Evolutionary conservation across 306 rosid species (phyloP), one percentile per base, ranked within the genome.

Genomic region (Arachis stenosperma): DNA sequence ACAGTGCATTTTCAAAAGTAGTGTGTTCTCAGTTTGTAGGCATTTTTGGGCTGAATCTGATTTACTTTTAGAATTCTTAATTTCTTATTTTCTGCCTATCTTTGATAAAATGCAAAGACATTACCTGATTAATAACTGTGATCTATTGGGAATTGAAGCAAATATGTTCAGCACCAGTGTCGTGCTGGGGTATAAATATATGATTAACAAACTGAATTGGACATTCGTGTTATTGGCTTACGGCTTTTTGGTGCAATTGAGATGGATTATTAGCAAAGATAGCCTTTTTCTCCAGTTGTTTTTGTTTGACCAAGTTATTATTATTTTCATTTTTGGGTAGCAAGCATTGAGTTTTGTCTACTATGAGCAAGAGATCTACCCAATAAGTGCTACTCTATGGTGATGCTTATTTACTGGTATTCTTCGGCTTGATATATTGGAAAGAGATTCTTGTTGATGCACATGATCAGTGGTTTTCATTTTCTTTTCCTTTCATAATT

Each of bases 41-140:
- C 57, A 17, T n/a, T 71, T 56, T 71, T 55, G 50, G 59, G 41
- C 42, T 22, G 39, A 73, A 30, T 40, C 53, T 39, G 14, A 27
- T 74, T 39, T 50, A 17, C 70, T 41, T 42, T 14, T 29, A 11
- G 11, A 61, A 41, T 44, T 64, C 9, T 55, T 66, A 30, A 62
- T 61, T 65, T 43, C 29, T 65, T 66, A 30, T 61, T 73, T 65
- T 43, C 29, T 65, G 13, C 40, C 11, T 8, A 5, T 51, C 8
- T 10, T 50, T 12, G n/a, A n/a, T 36, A 36, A 60, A 36, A 8
- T 48, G 61, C 41, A 48, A 37, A 73, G 52, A 3, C 58, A 61
- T 37, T 72, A 12, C n/a, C 14, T 39, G 9, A 48, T 22, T 37
- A 62, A 6, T 30, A 61, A 48, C 40, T 61, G 27, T 33, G 6